These are phyloP conservation scores for Microstegium vimineum DNA, from an alignment of 176 grass and related monocot genomes.

Conservation along the genomic window DNA sequence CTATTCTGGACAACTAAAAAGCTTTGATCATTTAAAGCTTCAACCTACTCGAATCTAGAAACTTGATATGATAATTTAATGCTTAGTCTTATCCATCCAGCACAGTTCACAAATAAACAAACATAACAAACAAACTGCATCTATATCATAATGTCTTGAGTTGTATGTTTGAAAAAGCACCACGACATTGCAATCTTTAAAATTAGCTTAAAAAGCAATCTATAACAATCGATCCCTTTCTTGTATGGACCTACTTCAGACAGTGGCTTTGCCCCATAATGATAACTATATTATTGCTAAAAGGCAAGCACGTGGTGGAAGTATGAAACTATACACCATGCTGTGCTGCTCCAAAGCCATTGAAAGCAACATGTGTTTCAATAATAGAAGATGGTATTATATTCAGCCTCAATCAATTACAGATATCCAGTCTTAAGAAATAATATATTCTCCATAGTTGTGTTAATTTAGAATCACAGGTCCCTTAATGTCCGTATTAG, in stretches of 20 bases:
- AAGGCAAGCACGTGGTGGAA: neutral
- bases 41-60: neutral
- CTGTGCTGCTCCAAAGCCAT: neutral
- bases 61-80: neutral
- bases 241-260: neutral
- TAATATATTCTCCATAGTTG: neutral
- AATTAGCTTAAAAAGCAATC: too few species aligned
- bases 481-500: neutral
- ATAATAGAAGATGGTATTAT: neutral
- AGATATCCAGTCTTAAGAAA: neutral
- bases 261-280: neutral
- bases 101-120: neutral
- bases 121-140: neutral
- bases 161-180: too few species aligned
- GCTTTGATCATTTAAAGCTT: too few species aligned
- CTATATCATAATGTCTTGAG: neutral
- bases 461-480: neutral
- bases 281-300: neutral
- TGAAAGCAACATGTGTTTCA: neutral
- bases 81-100: too few species aligned
- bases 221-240: neutral
- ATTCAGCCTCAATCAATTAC: neutral
- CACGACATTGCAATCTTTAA: too few species aligned
- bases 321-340: neutral
- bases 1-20: neutral